Evolutionary conservation across 2,329 filamentous ascomycete genomes (phyloP).

Genomic region (Calycina herbarum): DNA sequence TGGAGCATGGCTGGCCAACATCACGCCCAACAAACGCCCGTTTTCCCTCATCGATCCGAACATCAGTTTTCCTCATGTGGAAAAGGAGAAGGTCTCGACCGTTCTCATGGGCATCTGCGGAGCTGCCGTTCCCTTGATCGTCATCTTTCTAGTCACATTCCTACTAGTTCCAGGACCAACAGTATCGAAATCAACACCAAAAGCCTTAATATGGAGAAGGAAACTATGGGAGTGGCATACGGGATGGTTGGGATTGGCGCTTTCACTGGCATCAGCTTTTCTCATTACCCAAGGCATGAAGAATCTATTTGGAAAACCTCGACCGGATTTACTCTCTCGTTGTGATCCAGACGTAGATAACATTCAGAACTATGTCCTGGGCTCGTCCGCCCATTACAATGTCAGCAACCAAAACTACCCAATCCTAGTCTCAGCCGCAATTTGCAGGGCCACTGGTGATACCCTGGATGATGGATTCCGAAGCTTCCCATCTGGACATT

Average conservation of each 20-base stretch:
- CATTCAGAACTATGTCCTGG: slow-evolving; percentile 59
- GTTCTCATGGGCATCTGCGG: slow-evolving; percentile 64
- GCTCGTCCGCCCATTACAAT: slow-evolving; percentile 50
- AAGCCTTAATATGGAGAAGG: slow-evolving; percentile 68
- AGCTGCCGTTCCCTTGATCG: slow-evolving; percentile 61
- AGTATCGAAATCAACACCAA: slow-evolving; percentile 61
- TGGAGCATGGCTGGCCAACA: slow-evolving; percentile 57
- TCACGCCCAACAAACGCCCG: slow-evolving; percentile 65
- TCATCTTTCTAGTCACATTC: slow-evolving; percentile 69
- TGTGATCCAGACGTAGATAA: slow-evolving; percentile 74
- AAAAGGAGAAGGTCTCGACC: slow-evolving; percentile 70
- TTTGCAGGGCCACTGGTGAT: slow-evolving; percentile 69
- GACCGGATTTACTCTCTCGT: slow-evolving; percentile 64
- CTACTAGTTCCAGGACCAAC: slow-evolving; percentile 71
- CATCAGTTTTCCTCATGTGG: slow-evolving; percentile 74
- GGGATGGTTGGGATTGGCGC: slow-evolving; percentile 77
- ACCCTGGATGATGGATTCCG: slow-evolving; percentile 79
- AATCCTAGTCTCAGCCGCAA: slow-evolving; percentile 70
- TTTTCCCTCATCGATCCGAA: slow-evolving; percentile 73
- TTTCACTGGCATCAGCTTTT: slow-evolving; percentile 71
- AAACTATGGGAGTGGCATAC: slow-evolving; percentile 91
- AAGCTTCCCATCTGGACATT: slow-evolving; percentile 78
- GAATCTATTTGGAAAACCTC: slow-evolving; percentile 65
- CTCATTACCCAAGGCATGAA: slow-evolving; percentile 86
- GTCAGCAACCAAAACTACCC: slow-evolving; percentile 51